These are phyloP conservation scores for Gastrolobium bilobum DNA, from an alignment of 306 rosid genomes.

Conservation along the genomic window DNA sequence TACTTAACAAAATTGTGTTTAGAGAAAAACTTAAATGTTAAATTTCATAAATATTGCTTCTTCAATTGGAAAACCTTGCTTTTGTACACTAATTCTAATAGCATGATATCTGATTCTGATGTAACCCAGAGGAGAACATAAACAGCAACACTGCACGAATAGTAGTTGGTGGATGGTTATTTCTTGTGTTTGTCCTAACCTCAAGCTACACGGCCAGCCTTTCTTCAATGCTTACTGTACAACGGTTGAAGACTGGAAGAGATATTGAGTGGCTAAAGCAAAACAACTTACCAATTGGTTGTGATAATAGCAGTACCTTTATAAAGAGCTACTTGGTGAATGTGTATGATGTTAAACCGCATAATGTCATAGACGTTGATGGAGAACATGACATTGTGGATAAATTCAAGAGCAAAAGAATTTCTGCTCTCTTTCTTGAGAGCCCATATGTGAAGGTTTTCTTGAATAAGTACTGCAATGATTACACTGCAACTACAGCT, in stretches of 20 bases:
- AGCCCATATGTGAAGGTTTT: conserved; percentile 67
- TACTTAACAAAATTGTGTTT: not conserved
- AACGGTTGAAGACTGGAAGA: conserved; percentile 43
- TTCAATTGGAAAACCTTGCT: conserved; percentile 28
- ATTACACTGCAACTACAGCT: conserved; percentile 46
- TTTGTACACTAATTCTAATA: conserved; percentile 16
- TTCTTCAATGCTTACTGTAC: conserved; percentile 69
- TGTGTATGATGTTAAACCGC: conserved; percentile 20
- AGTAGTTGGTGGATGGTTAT: conserved; percentile 61
- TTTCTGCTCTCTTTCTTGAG: conserved; percentile 67
- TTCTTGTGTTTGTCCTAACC: conserved; percentile 62
- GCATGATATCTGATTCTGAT: conserved; percentile 2
- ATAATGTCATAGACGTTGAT: conserved; percentile 34
- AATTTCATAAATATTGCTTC: conserved; percentile 22
- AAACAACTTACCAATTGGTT: conserved; percentile 59
- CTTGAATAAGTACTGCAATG: conserved; percentile 59
- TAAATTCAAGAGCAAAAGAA: conserved; percentile 44
- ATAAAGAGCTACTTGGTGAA: conserved; percentile 42
- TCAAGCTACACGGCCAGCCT: conserved; percentile 85
- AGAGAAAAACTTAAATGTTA: not conserved
- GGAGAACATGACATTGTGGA: conserved; percentile 42
- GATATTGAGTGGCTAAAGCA: conserved; percentile 61
- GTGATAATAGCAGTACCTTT: conserved; percentile 51
- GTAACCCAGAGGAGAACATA: conserved; percentile 61
- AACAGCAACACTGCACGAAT: conserved; percentile 59